Percentiles rank a stretch among this genome's conserved stretches.
These are phyloP conservation scores for Picochlorum sp. DNA, from an alignment of 139 green algal genomes.

Conservation along the genomic window DNA sequence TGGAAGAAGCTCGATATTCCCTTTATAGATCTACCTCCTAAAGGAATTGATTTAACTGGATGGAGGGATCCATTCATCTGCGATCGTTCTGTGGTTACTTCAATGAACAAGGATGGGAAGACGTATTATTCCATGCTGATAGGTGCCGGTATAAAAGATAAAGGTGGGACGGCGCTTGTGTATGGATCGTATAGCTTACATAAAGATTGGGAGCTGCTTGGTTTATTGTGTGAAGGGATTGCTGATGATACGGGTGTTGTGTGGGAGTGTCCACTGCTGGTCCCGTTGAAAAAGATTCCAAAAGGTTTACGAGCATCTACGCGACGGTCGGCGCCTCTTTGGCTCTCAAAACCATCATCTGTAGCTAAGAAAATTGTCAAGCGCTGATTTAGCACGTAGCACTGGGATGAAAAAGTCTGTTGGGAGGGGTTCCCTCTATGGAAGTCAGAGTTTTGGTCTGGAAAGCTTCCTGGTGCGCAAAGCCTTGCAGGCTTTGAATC, in stretches of 20 bases:
- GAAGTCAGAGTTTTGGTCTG: no score
- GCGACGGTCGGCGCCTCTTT: not conserved
- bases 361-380: slow-evolving; percentile 1
- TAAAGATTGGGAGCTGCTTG: slow-evolving; percentile 40
- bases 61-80: slow-evolving; percentile 81
- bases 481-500: no score
- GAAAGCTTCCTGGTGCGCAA: no score
- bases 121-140: slow-evolving; percentile 62
- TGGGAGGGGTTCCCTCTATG: no score
- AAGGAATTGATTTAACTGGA: slow-evolving; percentile 49
- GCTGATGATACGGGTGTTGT: slow-evolving; percentile 42
- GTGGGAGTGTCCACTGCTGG: slow-evolving; percentile 60
- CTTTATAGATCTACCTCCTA: slow-evolving; percentile 55
- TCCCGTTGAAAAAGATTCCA: slow-evolving; percentile 24
- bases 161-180: slow-evolving; percentile 53
- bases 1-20: slow-evolving; percentile 65
- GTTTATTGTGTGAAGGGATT: slow-evolving; percentile 39
- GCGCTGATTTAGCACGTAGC: not conserved
- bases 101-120: not conserved
- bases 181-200: slow-evolving; percentile 37
- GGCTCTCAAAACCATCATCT: slow-evolving; percentile 3
- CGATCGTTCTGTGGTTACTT: slow-evolving; percentile 10
- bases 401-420: no score
- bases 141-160: slow-evolving; percentile 58
- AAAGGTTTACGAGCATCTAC: not conserved